Evolutionary conservation across 257 asterid genomes (phyloP).

Genomic region (Catharanthus roseus): DNA sequence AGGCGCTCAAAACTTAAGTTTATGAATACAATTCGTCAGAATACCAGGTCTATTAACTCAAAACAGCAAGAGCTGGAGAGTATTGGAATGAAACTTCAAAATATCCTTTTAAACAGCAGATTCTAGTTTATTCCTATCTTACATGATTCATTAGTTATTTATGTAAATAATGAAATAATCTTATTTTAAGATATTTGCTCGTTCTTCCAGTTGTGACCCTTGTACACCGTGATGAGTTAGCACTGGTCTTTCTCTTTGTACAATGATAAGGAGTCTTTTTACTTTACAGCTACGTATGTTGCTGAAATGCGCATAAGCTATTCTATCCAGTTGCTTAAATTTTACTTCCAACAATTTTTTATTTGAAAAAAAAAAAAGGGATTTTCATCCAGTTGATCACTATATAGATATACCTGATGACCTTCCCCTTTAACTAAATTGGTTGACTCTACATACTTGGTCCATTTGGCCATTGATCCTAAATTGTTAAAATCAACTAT

Average conservation of each 20-base stretch:
- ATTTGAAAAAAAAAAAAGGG: too few species aligned
- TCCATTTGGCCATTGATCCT: not conserved
- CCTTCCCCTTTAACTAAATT: not conserved
- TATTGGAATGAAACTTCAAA: conserved; percentile 62
- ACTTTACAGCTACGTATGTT: not conserved
- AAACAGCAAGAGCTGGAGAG: conserved; percentile 56
- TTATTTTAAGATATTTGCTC: conserved; percentile 9
- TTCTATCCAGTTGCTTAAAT: not conserved
- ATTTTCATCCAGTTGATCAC: not conserved
- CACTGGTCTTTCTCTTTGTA: not conserved
- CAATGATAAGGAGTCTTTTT: not conserved
- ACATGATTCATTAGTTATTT: conserved; percentile 20
- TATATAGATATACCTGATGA: not conserved
- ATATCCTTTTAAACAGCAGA: conserved; percentile 57
- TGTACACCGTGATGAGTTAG: not conserved
- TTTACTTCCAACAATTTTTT: too few species aligned
- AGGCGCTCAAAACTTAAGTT: conserved; percentile 85
- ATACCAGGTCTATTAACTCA: conserved; percentile 38
- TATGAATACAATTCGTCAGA: conserved; percentile 67
- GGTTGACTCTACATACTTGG: not conserved
- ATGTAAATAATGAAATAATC: conserved; percentile 1
- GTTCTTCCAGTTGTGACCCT: not conserved
- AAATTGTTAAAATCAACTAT: not conserved
- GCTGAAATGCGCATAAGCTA: not conserved
- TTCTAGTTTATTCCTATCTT: conserved; percentile 14